Conservation (phyloP, 78 protist genomes). For the Monocercomonoides exilis region DNA sequence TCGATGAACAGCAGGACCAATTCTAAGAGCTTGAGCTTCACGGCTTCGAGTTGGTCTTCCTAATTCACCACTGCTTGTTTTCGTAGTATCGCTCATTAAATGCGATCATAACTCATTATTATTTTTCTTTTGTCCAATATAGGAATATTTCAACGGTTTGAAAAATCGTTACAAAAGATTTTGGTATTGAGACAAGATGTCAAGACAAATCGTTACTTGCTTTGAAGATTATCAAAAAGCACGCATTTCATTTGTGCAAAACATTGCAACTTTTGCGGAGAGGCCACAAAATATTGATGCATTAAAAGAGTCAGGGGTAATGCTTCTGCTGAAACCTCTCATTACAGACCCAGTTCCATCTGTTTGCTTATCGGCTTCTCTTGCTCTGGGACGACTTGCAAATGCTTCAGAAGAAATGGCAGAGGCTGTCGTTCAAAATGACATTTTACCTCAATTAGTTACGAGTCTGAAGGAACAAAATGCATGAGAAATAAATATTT, state of each 20-base stretch:
- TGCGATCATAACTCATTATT: too few species aligned
- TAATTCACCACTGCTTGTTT: too few species aligned
- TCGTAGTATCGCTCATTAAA: too few species aligned
- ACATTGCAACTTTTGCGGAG: not conserved
- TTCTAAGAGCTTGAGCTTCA: too few species aligned
- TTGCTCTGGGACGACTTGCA: slow-evolving; percentile 75
- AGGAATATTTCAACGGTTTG: too few species aligned
- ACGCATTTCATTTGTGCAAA: not conserved
- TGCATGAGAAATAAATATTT: not conserved
- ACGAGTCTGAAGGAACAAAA: slow-evolving; percentile 67
- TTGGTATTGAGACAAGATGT: too few species aligned
- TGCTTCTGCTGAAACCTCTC: slow-evolving; percentile 70
- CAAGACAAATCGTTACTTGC: too few species aligned
- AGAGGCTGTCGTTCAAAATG: slow-evolving; percentile 66
- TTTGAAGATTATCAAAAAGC: not conserved
- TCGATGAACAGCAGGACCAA: too few species aligned
- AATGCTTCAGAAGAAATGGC: slow-evolving; percentile 71
- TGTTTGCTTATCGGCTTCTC: slow-evolving; percentile 54
- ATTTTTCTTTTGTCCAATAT: too few species aligned
- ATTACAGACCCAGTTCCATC: slow-evolving; percentile 70
- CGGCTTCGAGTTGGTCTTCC: too few species aligned
- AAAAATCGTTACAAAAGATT: too few species aligned
- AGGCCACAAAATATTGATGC: slow-evolving; percentile 55
- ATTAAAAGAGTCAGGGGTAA: slow-evolving; percentile 64
- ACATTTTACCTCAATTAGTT: slow-evolving; percentile 75